Conservation (phyloP, 179 eudicot species). For the Silene noctiflora region DNA sequence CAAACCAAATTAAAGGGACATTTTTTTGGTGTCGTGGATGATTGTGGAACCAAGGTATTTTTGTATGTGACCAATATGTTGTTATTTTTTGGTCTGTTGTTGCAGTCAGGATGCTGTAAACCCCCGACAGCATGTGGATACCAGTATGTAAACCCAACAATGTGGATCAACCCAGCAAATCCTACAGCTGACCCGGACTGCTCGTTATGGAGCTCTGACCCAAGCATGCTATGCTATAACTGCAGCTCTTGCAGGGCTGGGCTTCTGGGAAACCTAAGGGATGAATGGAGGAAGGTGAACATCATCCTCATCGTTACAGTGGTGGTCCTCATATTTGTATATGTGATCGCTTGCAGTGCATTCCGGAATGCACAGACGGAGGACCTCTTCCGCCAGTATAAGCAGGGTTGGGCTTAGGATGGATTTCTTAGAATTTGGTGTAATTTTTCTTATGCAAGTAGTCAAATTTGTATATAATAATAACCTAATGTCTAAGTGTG, state of each 20-base stretch:
- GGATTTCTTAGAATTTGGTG: not conserved
- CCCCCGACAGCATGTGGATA: slow-evolving; percentile 81
- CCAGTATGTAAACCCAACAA: slow-evolving; percentile 73
- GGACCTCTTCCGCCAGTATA: slow-evolving; percentile 72
- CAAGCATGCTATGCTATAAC: slow-evolving; percentile 74
- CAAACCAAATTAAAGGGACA: not conserved
- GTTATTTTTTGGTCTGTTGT: not conserved
- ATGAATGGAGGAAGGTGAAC: slow-evolving; percentile 85
- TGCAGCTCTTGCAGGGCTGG: slow-evolving; percentile 94
- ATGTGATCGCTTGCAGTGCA: slow-evolving; percentile 86
- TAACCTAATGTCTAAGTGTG: not conserved
- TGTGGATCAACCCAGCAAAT: slow-evolving; percentile 67
- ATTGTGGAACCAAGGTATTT: no score
- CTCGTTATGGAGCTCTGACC: slow-evolving; percentile 71
- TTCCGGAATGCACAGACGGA: slow-evolving; percentile 79
- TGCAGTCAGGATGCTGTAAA: slow-evolving; percentile 96
- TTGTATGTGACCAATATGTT: no score
- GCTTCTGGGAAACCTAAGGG: slow-evolving; percentile 69
- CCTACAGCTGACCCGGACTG: slow-evolving; percentile 63
- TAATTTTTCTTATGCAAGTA: not conserved
- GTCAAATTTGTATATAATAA: slow-evolving; percentile 24
- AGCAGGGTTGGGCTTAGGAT: slow-evolving; percentile 64
- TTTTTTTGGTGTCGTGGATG: no score
- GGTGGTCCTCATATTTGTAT: slow-evolving; percentile 76
- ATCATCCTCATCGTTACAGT: slow-evolving; percentile 64